Percentiles rank a stretch among this genome's conserved stretches.
These are phyloP conservation scores for Claviceps spartinae DNA, from an alignment of 2,329 filamentous ascomycete species.

Conservation along the genomic window DNA sequence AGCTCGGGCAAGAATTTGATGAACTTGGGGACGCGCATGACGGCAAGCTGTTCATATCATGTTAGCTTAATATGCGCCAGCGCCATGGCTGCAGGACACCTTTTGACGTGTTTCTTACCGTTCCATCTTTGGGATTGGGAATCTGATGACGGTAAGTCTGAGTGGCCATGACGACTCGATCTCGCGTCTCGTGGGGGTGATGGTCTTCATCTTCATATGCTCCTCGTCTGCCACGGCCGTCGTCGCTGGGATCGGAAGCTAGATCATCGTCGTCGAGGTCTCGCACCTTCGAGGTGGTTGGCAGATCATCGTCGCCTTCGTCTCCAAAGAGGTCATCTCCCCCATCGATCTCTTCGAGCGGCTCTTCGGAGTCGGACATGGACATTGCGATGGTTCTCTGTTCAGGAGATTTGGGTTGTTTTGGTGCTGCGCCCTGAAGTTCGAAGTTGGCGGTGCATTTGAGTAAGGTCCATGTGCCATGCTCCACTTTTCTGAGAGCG, in stretches of 20 bases:
- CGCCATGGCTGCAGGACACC: neutral
- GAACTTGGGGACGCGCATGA: constrained; percentile 60
- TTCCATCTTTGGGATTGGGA: constrained; percentile 57
- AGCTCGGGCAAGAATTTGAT: constrained; percentile 54
- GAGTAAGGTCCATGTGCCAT: neutral
- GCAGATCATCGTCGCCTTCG: constrained; percentile 41
- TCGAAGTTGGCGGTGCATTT: neutral
- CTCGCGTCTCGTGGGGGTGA: constrained; percentile 31
- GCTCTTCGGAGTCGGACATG: constrained; percentile 46
- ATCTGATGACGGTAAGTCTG: constrained; percentile 55
- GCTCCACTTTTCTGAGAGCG: neutral
- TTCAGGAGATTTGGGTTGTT: neutral
- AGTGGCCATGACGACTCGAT: constrained; percentile 48
- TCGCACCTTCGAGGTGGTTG: constrained; percentile 44
- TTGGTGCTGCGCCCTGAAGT: neutral
- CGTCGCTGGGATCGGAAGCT: constrained; percentile 35
- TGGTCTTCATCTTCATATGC: constrained; percentile 32
- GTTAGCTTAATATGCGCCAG: neutral
- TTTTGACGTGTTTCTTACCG: constrained; percentile 32
- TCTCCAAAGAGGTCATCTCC: constrained; percentile 52
- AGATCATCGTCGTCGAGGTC: constrained; percentile 49
- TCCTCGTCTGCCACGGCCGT: constrained; percentile 20
- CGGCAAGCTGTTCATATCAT: constrained; percentile 40
- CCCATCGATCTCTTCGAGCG: constrained; percentile 37
- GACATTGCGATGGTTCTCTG: constrained; percentile 28